phyloP scores from a whole-genome alignment of 2,329 filamentous ascomycete genomes.

The Nemania sp. region DNA sequence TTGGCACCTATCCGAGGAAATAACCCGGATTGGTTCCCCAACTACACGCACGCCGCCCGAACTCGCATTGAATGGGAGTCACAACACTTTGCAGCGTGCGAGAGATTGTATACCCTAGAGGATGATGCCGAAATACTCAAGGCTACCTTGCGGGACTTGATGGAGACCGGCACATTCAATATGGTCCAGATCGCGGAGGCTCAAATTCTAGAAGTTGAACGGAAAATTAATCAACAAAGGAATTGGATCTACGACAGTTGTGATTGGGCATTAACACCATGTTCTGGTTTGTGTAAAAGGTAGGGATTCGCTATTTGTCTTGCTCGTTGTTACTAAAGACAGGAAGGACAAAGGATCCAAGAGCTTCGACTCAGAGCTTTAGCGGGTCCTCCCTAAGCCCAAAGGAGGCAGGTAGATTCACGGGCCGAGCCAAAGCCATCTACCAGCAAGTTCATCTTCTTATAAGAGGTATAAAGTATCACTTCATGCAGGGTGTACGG shows the following conservation, averaged over 20 bases:
- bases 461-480: background rate
- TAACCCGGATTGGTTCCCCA: background rate
- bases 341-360: background rate
- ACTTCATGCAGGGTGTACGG: background rate
- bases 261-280: conserved; percentile 18
- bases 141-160: conserved; percentile 29
- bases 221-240: conserved; percentile 22
- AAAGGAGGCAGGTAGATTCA: background rate
- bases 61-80: conserved; percentile 13
- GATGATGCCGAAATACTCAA: conserved; percentile 25
- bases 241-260: conserved; percentile 7
- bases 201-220: conserved; percentile 7
- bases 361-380: background rate
- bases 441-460: background rate
- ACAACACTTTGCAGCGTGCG: conserved; percentile 24
- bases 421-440: background rate
- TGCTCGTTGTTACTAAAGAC: background rate
- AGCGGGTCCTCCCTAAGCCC: background rate
- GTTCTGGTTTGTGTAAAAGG: conserved; percentile 4
- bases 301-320: background rate
- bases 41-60: conserved; percentile 16
- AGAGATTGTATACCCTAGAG: conserved; percentile 33
- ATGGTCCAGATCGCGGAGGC: background rate
- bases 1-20: conserved; percentile 8
- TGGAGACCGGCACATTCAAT: background rate